Percentiles rank a stretch among this genome's conserved stretches.
Evolutionary conservation across 78 protist genomes (phyloP).

Genomic region (Dictyostelium intermedium): DNA sequence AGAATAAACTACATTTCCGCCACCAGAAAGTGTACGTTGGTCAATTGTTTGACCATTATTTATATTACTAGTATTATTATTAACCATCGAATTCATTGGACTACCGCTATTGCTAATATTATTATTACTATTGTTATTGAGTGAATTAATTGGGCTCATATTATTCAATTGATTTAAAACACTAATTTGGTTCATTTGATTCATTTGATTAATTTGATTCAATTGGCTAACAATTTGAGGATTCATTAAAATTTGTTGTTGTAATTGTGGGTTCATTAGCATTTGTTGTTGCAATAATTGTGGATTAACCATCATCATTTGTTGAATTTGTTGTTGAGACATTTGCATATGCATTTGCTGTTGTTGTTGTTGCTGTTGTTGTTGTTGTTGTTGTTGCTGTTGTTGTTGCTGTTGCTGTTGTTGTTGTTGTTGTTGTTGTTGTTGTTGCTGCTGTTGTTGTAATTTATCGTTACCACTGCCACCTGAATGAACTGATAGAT

Average conservation of each 20-base stretch:
- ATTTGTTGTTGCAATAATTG: constrained; percentile 18
- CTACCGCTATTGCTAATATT: neutral
- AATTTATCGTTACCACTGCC: neutral
- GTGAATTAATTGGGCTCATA: neutral
- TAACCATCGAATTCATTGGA: neutral
- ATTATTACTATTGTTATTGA: neutral
- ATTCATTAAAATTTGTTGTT: neutral
- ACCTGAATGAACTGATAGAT: constrained; percentile 10
- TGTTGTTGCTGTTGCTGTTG: neutral
- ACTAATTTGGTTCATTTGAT: constrained; percentile 8
- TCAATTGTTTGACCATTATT: neutral
- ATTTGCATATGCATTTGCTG: neutral
- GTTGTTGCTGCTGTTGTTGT: constrained; percentile 17
- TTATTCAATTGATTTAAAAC: constrained; percentile 22
- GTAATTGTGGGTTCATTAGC: neutral
- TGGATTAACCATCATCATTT: constrained; percentile 12
- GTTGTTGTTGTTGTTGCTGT: neutral
- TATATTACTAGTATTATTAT: neutral
- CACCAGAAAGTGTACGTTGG: neutral
- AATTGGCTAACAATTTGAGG: neutral
- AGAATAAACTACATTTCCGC: neutral
- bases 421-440: constrained; percentile 13
- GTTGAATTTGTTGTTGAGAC: constrained; percentile 22
- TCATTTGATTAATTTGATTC: constrained; percentile 30
- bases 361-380: constrained; percentile 27